Conservation (phyloP, 768 basidiomycete genomes). For the Aureoboletus auriporus region DNA sequence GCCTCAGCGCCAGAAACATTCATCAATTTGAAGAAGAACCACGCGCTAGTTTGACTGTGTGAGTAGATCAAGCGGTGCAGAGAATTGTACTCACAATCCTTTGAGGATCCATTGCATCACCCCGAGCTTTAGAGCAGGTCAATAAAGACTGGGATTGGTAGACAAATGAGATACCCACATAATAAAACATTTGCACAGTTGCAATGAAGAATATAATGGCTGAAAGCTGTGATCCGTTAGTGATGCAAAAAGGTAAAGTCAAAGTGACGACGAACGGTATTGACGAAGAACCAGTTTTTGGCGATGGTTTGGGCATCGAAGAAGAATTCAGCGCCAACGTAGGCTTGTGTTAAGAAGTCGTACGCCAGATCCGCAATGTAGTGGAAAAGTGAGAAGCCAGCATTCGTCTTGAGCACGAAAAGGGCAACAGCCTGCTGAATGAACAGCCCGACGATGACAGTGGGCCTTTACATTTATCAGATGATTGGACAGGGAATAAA, state of each 20-base stretch:
- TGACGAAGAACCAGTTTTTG: conserved; percentile 85
- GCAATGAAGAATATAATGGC: conserved; percentile 94
- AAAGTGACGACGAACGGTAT: conserved; percentile 46
- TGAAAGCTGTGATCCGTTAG: conserved; percentile 42
- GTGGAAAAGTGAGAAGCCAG: conserved; percentile 79
- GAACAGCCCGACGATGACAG: conserved; percentile 84
- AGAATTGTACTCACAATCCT: conserved; percentile 55
- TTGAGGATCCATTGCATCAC: conserved; percentile 94
- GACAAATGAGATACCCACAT: conserved; percentile 30
- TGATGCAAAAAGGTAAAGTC: conserved; percentile 6
- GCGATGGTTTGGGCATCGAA: conserved; percentile 61
- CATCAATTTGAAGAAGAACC: conserved; percentile 92
- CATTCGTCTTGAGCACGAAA: conserved; percentile 81
- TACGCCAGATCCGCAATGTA: conserved; percentile 78
- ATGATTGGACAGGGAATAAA: not conserved
- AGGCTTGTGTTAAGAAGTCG: conserved; percentile 71
- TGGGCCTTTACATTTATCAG: conserved; percentile 49
- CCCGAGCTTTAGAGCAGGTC: conserved; percentile 43
- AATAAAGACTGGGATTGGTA: not conserved
- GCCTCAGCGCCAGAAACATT: conserved; percentile 94
- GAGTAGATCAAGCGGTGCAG: not conserved
- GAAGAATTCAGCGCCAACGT: conserved; percentile 77
- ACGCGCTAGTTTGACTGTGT: conserved; percentile 49
- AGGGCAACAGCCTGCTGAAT: conserved; percentile 83
- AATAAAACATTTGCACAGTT: conserved; percentile 88